Evolutionary conservation across 2,329 filamentous ascomycete species (phyloP).

Genomic region (Aspergillus versicolor): DNA sequence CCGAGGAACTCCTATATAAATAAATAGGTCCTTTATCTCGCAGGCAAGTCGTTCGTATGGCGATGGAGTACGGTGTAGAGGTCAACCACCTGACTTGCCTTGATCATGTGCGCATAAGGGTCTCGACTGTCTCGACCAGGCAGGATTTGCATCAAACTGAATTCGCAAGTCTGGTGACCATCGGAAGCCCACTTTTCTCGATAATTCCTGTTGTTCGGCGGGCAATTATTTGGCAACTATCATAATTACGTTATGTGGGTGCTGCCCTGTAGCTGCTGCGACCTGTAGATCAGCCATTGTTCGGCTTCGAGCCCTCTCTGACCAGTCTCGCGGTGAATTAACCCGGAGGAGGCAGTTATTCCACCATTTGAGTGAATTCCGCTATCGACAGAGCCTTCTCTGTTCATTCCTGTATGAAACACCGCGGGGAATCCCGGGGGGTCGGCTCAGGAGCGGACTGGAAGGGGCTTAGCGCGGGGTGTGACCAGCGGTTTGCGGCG

Average conservation of each 20-base stretch:
- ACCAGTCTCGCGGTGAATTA: background rate
- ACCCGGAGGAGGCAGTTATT: background rate
- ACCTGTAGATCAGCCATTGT: background rate
- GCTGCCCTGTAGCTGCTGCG: background rate
- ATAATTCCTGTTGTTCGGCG: slow-evolving; percentile 2
- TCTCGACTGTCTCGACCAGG: slow-evolving; percentile 1
- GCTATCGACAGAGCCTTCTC: background rate
- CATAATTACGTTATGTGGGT: slow-evolving; percentile 6
- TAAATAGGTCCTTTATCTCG: background rate
- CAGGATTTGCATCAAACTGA: slow-evolving; percentile 2
- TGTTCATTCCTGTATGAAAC: background rate
- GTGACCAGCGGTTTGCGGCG: slow-evolving; percentile 5
- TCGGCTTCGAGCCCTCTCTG: background rate
- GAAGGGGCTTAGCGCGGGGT: slow-evolving; percentile 21
- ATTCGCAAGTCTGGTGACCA: slow-evolving; percentile 24
- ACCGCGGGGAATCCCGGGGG: slow-evolving; percentile 23
- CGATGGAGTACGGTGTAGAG: background rate
- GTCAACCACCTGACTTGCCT: background rate
- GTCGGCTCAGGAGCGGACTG: slow-evolving; percentile 10
- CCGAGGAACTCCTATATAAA: background rate
- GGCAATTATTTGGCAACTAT: slow-evolving; percentile 2
- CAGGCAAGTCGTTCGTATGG: background rate
- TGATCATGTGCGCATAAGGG: slow-evolving; percentile 1
- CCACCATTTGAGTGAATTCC: background rate
- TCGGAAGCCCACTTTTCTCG: slow-evolving; percentile 15